These are phyloP conservation scores for Entophlyctis helioformis DNA, from an alignment of 192 early-diverging fungal genomes.

Conservation along the genomic window DNA sequence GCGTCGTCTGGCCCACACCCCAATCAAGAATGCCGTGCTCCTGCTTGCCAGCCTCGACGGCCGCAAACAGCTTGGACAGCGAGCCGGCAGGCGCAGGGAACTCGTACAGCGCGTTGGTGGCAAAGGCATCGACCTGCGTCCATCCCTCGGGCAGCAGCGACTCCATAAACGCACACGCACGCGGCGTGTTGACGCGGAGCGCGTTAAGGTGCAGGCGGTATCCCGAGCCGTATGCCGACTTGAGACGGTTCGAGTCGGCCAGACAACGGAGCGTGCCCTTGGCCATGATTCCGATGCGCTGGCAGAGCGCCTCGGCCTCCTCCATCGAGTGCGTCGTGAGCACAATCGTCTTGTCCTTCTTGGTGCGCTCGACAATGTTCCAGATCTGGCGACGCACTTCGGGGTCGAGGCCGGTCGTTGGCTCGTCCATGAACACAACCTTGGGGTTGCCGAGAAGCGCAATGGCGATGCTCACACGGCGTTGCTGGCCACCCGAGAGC, in stretches of 20 bases:
- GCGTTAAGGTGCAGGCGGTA: constrained; percentile 44
- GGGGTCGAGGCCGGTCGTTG: constrained; percentile 67
- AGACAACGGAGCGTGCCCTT: constrained; percentile 59
- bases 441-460: constrained; percentile 54
- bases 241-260: constrained; percentile 43
- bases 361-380: constrained; percentile 49
- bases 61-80: constrained; percentile 43
- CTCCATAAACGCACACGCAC: constrained; percentile 29
- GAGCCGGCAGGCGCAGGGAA: constrained; percentile 34
- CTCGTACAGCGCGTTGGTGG: constrained; percentile 49
- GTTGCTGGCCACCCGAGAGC: constrained; percentile 64
- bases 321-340: constrained; percentile 69
- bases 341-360: constrained; percentile 49
- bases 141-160: constrained; percentile 32
- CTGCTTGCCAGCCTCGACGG: constrained; percentile 43
- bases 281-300: constrained; percentile 65
- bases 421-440: constrained; percentile 70
- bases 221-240: constrained; percentile 53
- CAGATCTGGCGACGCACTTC: constrained; percentile 63
- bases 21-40: constrained; percentile 55
- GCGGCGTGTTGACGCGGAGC: constrained; percentile 23
- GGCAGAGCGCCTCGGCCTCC: constrained; percentile 64
- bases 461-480: constrained; percentile 63
- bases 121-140: constrained; percentile 36
- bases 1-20: constrained; percentile 53